Percentiles rank a stretch among this genome's conserved stretches.
Evolutionary conservation across 352 stramenopile genomes (phyloP).

Genomic region (Phytophthora sojae): DNA sequence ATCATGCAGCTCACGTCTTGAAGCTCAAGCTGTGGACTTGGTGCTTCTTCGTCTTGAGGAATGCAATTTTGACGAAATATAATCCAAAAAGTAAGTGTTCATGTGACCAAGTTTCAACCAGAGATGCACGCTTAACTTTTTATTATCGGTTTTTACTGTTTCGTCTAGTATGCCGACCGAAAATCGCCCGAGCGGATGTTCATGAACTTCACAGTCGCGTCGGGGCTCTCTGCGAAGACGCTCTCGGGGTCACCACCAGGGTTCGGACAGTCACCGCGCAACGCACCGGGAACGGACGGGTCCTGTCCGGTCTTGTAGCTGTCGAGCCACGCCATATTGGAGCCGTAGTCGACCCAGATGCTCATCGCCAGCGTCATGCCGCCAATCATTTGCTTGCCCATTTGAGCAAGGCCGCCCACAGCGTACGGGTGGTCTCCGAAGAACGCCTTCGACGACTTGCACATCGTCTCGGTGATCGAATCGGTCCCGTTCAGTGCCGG

Average conservation of each 20-base stretch:
- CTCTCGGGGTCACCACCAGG: constrained; percentile 2
- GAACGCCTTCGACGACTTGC: not conserved
- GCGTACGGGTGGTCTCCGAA: constrained; percentile 2
- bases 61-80: not conserved
- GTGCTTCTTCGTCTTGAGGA: not conserved
- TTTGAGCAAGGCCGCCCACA: not conserved
- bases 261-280: not conserved
- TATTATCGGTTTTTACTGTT: not conserved
- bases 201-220: constrained; percentile 2
- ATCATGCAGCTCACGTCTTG: constrained; percentile 83
- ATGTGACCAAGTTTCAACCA: too few species aligned
- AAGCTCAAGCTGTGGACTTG: not conserved
- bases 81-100: not conserved
- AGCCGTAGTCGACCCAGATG: constrained; percentile 4
- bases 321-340: constrained; percentile 4
- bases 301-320: not conserved
- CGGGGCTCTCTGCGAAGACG: not conserved
- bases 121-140: not conserved
- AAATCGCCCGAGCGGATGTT: constrained; percentile 1
- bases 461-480: not conserved
- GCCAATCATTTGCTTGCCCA: constrained; percentile 2
- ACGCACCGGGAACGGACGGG: not conserved
- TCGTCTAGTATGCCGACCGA: not conserved
- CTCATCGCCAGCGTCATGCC: constrained; percentile 1
- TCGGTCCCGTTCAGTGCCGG: constrained; percentile 1